Conservation (phyloP, 257 asterid genomes). For the Paraleonurus japonicus region DNA sequence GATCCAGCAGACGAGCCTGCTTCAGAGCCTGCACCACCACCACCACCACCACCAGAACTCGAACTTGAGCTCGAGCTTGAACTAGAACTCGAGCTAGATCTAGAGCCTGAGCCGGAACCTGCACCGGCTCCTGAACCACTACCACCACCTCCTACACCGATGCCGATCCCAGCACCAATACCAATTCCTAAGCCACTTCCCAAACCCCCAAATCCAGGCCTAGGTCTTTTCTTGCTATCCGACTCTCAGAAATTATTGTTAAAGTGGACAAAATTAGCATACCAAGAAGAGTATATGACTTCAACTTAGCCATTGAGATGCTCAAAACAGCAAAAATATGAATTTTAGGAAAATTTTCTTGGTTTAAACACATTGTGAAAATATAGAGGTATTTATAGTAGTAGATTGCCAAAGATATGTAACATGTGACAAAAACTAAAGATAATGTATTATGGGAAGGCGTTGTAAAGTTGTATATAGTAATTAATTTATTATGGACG, state of each 20-base stretch:
- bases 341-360: neutral
- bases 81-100: conserved; percentile 28
- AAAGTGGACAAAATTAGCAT: conserved; percentile 35
- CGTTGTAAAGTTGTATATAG: neutral
- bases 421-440: conserved; percentile 16
- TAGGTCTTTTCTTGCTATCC: conserved; percentile 54
- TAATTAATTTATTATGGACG: conserved; percentile 5
- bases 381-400: conserved; percentile 44
- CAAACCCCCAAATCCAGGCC: conserved; percentile 48
- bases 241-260: conserved; percentile 38
- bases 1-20: conserved; percentile 56
- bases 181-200: conserved; percentile 31
- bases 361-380: conserved; percentile 14
- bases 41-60: conserved; percentile 23
- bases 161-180: conserved; percentile 49
- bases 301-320: conserved; percentile 34
- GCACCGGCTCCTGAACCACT: conserved; percentile 64
- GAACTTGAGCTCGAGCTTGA: conserved; percentile 37
- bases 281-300: conserved; percentile 25
- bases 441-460: neutral
- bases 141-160: conserved; percentile 43
- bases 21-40: conserved; percentile 29
- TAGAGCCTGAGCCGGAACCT: conserved; percentile 31
- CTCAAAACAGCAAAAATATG: neutral
- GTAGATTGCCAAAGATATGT: conserved; percentile 10